phyloP scores from a whole-genome alignment of 2,329 filamentous ascomycete species.

The Trichoderma simmonsii region DNA sequence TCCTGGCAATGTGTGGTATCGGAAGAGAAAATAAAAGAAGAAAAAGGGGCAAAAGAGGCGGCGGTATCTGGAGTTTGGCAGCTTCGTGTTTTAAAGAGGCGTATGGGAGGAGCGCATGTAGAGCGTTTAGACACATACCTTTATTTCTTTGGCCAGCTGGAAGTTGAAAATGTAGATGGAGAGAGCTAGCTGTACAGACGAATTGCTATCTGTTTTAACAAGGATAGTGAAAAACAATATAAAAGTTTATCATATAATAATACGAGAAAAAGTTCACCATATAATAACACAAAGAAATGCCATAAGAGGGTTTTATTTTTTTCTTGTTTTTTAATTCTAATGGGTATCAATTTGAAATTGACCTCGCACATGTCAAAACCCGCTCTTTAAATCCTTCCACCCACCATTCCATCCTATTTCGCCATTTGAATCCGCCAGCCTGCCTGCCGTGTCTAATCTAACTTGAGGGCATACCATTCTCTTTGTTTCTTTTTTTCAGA shows the following conservation, averaged over 20 bases:
- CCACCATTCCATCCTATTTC: not conserved
- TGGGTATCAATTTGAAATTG: constrained; percentile 21
- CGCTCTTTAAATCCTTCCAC: not conserved
- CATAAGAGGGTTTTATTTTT: not conserved
- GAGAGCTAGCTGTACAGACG: not conserved
- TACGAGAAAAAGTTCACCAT: not conserved
- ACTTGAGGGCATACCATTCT: not conserved
- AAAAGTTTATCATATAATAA: not conserved
- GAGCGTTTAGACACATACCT: not conserved
- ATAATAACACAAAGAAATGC: not conserved
- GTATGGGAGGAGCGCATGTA: constrained; percentile 8
- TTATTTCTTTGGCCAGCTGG: not conserved
- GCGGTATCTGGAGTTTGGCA: constrained; percentile 1
- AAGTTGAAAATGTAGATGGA: not conserved
- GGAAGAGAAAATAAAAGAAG: not conserved
- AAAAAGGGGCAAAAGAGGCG: not conserved
- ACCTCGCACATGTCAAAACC: not conserved
- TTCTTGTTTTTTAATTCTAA: not conserved
- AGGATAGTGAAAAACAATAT: not conserved
- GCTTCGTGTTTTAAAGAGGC: constrained; percentile 8
- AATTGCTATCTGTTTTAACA: not conserved
- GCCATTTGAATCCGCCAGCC: not conserved
- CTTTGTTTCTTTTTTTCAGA: not conserved
- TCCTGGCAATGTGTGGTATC: constrained; percentile 4
- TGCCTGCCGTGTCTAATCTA: not conserved